Percentiles rank a stretch among this genome's conserved stretches.
Conservation (phyloP, 1,284 basidiomycete species). For the Cryptococcus sp. region DNA sequence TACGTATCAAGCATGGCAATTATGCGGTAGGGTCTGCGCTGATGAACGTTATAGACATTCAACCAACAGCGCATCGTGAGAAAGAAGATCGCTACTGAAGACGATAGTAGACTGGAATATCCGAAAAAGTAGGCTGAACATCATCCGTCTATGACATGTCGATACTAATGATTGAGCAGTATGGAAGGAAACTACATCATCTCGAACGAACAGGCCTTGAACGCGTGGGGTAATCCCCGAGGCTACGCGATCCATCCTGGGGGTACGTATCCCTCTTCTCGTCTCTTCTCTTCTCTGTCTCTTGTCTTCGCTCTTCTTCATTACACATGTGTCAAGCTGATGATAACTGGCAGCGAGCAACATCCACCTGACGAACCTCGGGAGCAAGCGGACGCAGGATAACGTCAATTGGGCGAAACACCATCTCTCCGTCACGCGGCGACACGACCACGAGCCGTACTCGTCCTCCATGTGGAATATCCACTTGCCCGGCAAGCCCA, state of each 20-base stretch:
- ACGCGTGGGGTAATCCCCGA: constrained; percentile 62
- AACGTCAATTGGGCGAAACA: constrained; percentile 68
- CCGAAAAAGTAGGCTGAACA: constrained; percentile 13
- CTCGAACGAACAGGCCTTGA: constrained; percentile 31
- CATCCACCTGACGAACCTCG: constrained; percentile 40
- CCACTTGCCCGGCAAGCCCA: constrained; percentile 62
- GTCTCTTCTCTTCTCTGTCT: neutral
- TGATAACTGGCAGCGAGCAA: constrained; percentile 4
- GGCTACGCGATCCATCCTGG: constrained; percentile 50
- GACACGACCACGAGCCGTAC: constrained; percentile 64
- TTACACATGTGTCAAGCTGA: neutral
- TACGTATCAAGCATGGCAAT: neutral
- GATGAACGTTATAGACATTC: constrained; percentile 4
- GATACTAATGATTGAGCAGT: constrained; percentile 14
- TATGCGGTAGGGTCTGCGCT: neutral
- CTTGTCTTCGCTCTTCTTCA: too few species aligned
- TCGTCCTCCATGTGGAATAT: constrained; percentile 65
- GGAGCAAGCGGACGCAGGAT: constrained; percentile 62
- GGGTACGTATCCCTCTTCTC: neutral
- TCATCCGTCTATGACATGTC: neutral
- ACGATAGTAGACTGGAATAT: constrained; percentile 22
- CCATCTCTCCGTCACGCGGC: constrained; percentile 62
- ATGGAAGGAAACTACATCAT: constrained; percentile 35
- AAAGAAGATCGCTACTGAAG: constrained; percentile 17
- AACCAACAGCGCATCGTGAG: constrained; percentile 27